Evolutionary conservation across 257 asterid genomes (phyloP).

Genomic region (Cynanchum wilfordii): DNA sequence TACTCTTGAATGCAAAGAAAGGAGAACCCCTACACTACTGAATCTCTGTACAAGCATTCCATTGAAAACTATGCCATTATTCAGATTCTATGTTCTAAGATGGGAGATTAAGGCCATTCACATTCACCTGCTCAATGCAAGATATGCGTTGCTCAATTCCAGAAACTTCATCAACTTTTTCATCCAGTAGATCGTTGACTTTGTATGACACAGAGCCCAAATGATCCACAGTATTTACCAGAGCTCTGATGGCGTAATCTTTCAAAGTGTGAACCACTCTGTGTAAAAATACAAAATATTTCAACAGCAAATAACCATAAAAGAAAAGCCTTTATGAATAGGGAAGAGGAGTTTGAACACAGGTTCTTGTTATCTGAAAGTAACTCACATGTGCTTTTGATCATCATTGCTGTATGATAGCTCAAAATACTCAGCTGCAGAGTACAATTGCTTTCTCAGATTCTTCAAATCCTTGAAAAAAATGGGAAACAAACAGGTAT

Average conservation of each 20-base stretch:
- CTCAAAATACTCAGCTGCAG: constrained; percentile 98
- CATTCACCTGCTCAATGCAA: constrained; percentile 77
- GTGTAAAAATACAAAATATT: constrained; percentile 26
- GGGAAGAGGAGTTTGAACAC: neutral
- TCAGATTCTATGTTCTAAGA: neutral
- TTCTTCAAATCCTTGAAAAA: constrained; percentile 86
- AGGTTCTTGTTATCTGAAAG: neutral
- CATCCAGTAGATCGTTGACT: constrained; percentile 77
- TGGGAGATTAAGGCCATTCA: neutral
- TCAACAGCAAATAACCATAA: neutral
- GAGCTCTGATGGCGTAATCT: constrained; percentile 92
- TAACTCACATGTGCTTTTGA: constrained; percentile 70
- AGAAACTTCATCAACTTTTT: constrained; percentile 74
- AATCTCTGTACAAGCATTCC: neutral
- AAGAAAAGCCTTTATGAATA: neutral
- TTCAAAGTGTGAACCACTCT: constrained; percentile 82
- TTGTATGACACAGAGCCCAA: constrained; percentile 84
- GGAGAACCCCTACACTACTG: neutral
- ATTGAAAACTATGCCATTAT: neutral
- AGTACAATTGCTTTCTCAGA: constrained; percentile 82
- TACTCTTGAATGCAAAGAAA: neutral
- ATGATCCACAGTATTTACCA: constrained; percentile 94
- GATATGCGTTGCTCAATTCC: constrained; percentile 79
- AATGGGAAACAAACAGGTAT: neutral
- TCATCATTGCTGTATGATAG: constrained; percentile 68